Percentiles rank a stretch among this genome's conserved stretches.
Conservation (phyloP, 352 stramenopile genomes). For the Globisporangium mamillatum region DNA sequence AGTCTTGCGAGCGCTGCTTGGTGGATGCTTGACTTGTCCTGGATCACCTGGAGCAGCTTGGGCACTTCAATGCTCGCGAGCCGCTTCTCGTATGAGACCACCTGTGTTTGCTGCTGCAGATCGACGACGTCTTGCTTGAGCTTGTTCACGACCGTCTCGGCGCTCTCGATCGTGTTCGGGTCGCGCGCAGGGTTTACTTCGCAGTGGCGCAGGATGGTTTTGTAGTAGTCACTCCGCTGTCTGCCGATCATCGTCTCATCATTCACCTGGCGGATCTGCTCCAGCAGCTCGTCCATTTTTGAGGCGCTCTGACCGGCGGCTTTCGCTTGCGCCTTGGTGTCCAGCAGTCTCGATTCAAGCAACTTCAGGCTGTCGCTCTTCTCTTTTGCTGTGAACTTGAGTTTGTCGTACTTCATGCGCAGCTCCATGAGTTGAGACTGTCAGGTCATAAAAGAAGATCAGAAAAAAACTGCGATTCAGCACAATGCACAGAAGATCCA, state of each 20-base stretch:
- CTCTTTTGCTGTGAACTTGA: conserved; percentile 64
- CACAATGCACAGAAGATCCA: not conserved
- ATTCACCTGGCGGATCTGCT: conserved; percentile 58
- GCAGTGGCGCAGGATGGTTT: conserved; percentile 72
- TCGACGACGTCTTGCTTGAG: conserved; percentile 67
- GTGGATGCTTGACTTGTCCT: conserved; percentile 68
- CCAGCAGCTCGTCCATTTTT: conserved; percentile 56
- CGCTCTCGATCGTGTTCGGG: conserved; percentile 71
- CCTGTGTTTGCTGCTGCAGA: conserved; percentile 67
- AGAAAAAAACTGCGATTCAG: not conserved
- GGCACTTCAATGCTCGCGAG: conserved; percentile 58
- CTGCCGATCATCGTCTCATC: conserved; percentile 60
- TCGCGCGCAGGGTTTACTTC: conserved; percentile 75
- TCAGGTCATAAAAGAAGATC: not conserved
- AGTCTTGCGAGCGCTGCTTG: conserved; percentile 56
- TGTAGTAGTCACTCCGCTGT: conserved; percentile 81
- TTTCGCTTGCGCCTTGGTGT: conserved; percentile 41
- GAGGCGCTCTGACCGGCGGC: conserved; percentile 46
- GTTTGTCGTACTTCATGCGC: conserved; percentile 70
- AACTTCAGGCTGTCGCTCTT: conserved; percentile 39
- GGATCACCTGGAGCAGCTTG: conserved; percentile 61
- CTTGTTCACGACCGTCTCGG: conserved; percentile 55
- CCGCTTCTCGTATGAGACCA: conserved; percentile 65
- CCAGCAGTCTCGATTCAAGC: conserved; percentile 62
- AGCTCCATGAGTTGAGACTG: conserved; percentile 63